Base-by-base conservation (phyloP, 140 eudicot genomes). In the Bidens hawaiensis region DNA sequence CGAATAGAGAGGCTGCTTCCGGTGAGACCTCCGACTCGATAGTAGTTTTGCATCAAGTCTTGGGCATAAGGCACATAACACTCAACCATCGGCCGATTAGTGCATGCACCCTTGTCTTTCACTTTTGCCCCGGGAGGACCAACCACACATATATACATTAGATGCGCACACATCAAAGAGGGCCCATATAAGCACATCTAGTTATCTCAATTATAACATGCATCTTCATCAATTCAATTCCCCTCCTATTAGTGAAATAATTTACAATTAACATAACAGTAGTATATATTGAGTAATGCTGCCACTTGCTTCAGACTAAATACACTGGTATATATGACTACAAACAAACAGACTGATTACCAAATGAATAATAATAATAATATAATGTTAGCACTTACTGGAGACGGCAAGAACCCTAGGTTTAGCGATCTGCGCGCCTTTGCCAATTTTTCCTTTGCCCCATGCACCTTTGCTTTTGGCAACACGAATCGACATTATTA, bases 371-470 rank as follows among this genome's bases (percentile, higher is more conserved):
- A 66, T 14, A 24, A 6, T 52, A 21, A 28, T 27, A n/a, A 4
- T 21, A n/a, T 40, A n/a, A n/a, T n/a, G n/a, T n/a, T n/a, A n/a
- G n/a, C n/a, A n/a, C 81, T 47, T 71, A 90, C 97, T 75, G 36
- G 80, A 72, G 71, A 90, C 67, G 65, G 87, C 97, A 64, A 90
- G 85, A 68, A 90, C 97, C 61, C 97, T 81, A 60, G 97, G 94
- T 83, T 90, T 86, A 55, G 97, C 94, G 87, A 75, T 75, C 25
- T 70, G 72, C 25, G 33, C 19, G 7, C 68, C 73, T 73, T 73
- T 81, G 30, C 88, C 83, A 12, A 86, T 57, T 67, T 86, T 86
- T 58, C 76, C 83, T 81, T 90, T 90, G 11, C 87, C 95, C 94
- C 95, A 83, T 43, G 86, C 82, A 11, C 94, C 95, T 24, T 69